Conservation (phyloP, 208 protist genomes). For the Leishmania guyanensis region DNA sequence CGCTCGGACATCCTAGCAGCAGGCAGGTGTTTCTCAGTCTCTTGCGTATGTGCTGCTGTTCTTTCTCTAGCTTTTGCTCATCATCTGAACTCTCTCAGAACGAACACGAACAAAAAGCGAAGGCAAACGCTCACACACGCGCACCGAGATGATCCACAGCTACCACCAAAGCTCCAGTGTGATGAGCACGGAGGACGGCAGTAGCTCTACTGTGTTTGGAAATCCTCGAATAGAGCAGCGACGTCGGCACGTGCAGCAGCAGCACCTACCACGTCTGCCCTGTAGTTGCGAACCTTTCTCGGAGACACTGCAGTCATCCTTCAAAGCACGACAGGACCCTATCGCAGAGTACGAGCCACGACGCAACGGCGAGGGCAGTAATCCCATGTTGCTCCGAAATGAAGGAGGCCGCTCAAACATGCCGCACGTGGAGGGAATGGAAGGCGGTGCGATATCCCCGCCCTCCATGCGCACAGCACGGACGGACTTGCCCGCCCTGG, state of each 20-base stretch:
- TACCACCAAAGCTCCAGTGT: slow-evolving; percentile 25
- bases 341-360: neutral
- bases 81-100: neutral
- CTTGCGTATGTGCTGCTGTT: neutral
- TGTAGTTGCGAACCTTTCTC: neutral
- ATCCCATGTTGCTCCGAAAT: neutral
- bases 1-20: too few relatives aligned
- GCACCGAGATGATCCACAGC: slow-evolving; percentile 29
- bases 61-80: neutral
- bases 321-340: neutral
- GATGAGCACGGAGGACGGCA: slow-evolving; percentile 33
- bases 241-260: neutral
- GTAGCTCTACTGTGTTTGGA: slow-evolving; percentile 20
- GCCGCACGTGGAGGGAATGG: neutral
- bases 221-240: slow-evolving; percentile 3
- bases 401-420: neutral
- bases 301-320: neutral
- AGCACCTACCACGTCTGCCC: neutral
- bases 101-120: neutral
- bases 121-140: neutral
- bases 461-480: neutral
- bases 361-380: neutral
- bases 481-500: neutral
- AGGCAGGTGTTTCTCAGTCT: neutral
- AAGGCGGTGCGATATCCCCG: neutral